Conservation (phyloP, 306 rosid species). For the Vigna unguiculata region DNA sequence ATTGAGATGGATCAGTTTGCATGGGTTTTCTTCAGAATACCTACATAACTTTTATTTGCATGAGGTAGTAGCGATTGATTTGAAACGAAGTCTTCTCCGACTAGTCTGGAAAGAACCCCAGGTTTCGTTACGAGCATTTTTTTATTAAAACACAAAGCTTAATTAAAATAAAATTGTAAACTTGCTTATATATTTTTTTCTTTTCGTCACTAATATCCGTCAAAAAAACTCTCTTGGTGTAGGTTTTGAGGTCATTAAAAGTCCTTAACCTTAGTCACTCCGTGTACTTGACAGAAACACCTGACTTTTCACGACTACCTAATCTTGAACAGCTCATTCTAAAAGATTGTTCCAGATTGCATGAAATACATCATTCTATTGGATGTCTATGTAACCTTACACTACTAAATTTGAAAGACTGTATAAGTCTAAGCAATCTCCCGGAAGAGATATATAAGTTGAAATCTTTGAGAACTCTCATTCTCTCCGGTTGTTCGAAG, state of each 20-base stretch:
- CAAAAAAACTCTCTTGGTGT: too few species aligned
- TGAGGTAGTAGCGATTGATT: not conserved
- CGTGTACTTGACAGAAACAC: not conserved
- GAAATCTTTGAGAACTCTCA: conserved; percentile 36
- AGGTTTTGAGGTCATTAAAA: not conserved
- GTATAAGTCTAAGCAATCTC: not conserved
- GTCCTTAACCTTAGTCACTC: conserved; percentile 21
- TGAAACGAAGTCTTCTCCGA: conserved; percentile 33
- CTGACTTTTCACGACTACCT: too few species aligned
- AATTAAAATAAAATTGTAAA: not conserved
- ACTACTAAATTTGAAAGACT: too few species aligned
- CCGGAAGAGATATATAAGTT: conserved; percentile 26
- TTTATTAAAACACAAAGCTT: not conserved
- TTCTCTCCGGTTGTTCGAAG: not conserved
- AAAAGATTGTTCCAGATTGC: too few species aligned
- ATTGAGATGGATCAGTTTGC: conserved; percentile 47
- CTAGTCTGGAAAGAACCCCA: conserved; percentile 40
- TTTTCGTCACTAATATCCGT: not conserved
- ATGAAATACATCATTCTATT: too few species aligned
- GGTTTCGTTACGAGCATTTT: conserved; percentile 18
- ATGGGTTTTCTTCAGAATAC: conserved; percentile 40
- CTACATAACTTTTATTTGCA: conserved; percentile 29
- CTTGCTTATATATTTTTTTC: too few species aligned
- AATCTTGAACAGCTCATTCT: too few species aligned
- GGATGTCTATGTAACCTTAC: too few species aligned